Percentiles rank a stretch among this genome's conserved stretches.
Conservation (phyloP, 1,139 yeast species). For the Debaryomycetaceae sp. region DNA sequence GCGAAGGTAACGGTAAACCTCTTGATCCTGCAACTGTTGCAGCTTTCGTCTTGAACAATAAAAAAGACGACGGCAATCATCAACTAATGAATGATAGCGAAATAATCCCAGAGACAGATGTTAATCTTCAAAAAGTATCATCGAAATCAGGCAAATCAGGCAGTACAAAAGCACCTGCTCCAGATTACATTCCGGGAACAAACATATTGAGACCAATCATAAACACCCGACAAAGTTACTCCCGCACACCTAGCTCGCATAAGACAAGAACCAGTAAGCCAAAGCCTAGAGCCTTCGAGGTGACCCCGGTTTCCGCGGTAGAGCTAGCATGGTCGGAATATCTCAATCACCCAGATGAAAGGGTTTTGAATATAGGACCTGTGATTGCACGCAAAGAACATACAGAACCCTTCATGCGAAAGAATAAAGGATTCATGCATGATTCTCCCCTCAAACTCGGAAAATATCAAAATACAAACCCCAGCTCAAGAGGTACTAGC, state of each 20-base stretch:
- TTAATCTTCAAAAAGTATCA: conserved; percentile 2
- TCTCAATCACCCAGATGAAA: conserved; percentile 62
- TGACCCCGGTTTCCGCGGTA: conserved; percentile 53
- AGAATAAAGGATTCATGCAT: conserved; percentile 52
- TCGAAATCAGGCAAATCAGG: conserved; percentile 3
- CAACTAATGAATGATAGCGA: conserved; percentile 6
- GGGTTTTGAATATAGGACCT: conserved; percentile 65
- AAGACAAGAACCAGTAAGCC: conserved; percentile 15
- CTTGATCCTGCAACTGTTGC: conserved; percentile 45
- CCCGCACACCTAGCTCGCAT: conserved; percentile 17
- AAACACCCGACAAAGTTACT: conserved; percentile 30
- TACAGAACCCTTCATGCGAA: conserved; percentile 54
- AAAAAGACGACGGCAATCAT: conserved; percentile 15
- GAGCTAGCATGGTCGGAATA: conserved; percentile 69
- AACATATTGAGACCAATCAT: conserved; percentile 54
- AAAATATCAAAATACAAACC: conserved; percentile 18
- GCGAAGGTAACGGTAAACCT: conserved; percentile 10
- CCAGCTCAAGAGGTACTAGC: conserved; percentile 24
- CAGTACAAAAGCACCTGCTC: conserved; percentile 3
- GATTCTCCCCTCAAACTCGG: conserved; percentile 54
- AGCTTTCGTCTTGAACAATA: conserved; percentile 38
- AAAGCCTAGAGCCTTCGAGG: conserved; percentile 35
- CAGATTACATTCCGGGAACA: conserved; percentile 55
- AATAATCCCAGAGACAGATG: conserved; percentile 4
- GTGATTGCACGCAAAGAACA: conserved; percentile 31